A percentile compares a stretch with the other conserved stretches of the same genome.
Conservation (phyloP, 768 basidiomycete species). For the Dictyophora rubrovolvata region DNA sequence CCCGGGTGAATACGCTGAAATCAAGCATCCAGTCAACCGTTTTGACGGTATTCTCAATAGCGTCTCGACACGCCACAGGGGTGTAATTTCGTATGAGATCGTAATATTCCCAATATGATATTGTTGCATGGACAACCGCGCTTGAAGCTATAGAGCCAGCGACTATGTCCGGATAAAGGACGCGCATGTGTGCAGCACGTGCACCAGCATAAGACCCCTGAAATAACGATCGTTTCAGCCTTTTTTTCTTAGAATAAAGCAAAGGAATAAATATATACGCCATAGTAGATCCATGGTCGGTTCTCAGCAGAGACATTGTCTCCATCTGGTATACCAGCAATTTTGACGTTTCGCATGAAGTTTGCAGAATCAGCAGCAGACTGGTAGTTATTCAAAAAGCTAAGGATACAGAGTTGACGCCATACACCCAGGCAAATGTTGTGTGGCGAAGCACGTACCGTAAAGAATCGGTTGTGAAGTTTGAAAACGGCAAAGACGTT, state of each 20-base stretch:
- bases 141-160: conserved; percentile 85
- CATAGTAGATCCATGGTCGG: conserved; percentile 90
- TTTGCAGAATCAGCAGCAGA: conserved; percentile 84
- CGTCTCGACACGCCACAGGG: conserved; percentile 48
- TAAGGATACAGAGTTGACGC: conserved; percentile 23
- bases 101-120: conserved; percentile 83
- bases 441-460: conserved; percentile 29
- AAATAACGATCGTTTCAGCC: neutral
- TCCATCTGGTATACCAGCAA: conserved; percentile 45
- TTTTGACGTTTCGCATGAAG: conserved; percentile 77
- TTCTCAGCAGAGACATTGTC: conserved; percentile 62
- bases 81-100: conserved; percentile 68
- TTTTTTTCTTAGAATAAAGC: neutral
- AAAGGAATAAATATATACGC: conserved; percentile 59
- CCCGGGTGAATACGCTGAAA: conserved; percentile 32
- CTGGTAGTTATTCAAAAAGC: conserved; percentile 86
- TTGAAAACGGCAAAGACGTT: conserved; percentile 60
- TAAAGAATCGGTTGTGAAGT: conserved; percentile 75
- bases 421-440: neutral
- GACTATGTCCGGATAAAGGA: conserved; percentile 81
- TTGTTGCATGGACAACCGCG: conserved; percentile 78
- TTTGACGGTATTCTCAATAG: conserved; percentile 46
- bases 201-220: conserved; percentile 90
- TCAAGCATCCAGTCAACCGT: conserved; percentile 55
- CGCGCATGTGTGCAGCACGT: conserved; percentile 82